Evolutionary conservation across 345 rosid genomes (phyloP).

Genomic region (Sisymbrium irio): DNA sequence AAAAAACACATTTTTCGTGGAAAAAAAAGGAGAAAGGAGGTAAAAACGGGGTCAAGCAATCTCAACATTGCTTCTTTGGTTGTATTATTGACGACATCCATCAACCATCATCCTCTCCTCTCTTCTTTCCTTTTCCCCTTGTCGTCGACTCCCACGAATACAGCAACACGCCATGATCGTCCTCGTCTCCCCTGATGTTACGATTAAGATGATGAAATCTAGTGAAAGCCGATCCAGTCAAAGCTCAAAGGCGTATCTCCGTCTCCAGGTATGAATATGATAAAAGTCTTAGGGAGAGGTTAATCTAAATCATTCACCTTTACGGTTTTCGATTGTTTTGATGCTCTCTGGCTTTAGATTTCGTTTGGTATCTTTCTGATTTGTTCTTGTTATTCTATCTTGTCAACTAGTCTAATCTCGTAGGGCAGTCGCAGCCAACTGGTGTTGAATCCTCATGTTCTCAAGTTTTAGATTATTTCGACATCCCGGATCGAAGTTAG

Average conservation of each 20-base stretch:
- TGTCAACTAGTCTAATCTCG: neutral
- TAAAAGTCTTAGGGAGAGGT: neutral
- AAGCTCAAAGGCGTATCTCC: neutral
- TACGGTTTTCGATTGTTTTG: neutral
- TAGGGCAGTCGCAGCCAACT: neutral
- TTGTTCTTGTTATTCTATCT: neutral
- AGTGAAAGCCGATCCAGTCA: neutral
- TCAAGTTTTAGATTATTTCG: neutral
- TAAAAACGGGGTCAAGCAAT: constrained; percentile 24
- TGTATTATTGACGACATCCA: constrained; percentile 15
- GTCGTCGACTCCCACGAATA: neutral
- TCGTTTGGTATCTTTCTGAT: neutral
- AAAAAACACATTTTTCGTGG: neutral
- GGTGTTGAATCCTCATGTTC: neutral
- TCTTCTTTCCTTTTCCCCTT: neutral
- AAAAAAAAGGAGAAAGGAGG: neutral
- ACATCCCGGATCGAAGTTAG: neutral
- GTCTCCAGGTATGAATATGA: constrained; percentile 27
- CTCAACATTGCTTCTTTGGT: constrained; percentile 1
- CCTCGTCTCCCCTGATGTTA: neutral
- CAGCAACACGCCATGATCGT: neutral
- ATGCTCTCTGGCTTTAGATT: neutral
- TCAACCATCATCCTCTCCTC: neutral
- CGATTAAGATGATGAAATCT: constrained; percentile 2
- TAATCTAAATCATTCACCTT: neutral